phyloP scores from a whole-genome alignment of 768 basidiomycete species.

The Suillus lakei region DNA sequence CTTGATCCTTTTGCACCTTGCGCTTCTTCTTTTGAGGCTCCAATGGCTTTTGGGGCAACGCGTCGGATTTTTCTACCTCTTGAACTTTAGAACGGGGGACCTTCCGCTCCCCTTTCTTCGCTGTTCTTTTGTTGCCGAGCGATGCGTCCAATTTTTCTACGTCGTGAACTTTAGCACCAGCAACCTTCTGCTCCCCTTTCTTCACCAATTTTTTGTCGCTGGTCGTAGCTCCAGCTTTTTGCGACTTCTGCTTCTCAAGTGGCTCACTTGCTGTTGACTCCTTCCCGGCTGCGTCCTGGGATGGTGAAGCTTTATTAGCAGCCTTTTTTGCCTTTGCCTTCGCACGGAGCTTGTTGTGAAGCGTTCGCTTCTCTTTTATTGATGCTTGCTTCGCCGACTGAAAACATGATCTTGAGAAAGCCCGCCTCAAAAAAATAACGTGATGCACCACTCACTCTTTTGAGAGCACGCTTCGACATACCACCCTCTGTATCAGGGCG shows the following conservation, averaged over 20 bases:
- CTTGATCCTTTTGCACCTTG: background rate
- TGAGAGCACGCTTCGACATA: constrained; percentile 64
- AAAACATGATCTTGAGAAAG: background rate
- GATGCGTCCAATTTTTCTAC: background rate
- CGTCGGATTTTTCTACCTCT: background rate
- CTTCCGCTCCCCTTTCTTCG: background rate
- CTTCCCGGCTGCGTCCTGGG: background rate
- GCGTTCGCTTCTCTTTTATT: constrained; percentile 52
- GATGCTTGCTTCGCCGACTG: constrained; percentile 53
- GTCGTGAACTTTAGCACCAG: background rate
- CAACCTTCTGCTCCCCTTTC: background rate
- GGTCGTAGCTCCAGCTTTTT: background rate
- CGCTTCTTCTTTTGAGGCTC: constrained; percentile 1
- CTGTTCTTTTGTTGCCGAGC: background rate
- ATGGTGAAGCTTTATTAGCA: constrained; percentile 3
- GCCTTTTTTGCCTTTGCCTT: constrained; percentile 45
- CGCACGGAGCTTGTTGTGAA: constrained; percentile 48
- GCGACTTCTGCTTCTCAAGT: background rate
- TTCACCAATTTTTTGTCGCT: background rate
- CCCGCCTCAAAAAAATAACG: background rate
- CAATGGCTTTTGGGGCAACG: background rate
- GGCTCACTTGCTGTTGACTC: background rate
- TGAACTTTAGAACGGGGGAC: background rate
- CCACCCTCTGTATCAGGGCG: constrained; percentile 19
- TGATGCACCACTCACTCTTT: constrained; percentile 53